Percentiles rank a stretch among this genome's conserved stretches.
Evolutionary conservation across 1,284 basidiomycete genomes (phyloP).

Genomic region (Cryptococcus deneoformans): DNA sequence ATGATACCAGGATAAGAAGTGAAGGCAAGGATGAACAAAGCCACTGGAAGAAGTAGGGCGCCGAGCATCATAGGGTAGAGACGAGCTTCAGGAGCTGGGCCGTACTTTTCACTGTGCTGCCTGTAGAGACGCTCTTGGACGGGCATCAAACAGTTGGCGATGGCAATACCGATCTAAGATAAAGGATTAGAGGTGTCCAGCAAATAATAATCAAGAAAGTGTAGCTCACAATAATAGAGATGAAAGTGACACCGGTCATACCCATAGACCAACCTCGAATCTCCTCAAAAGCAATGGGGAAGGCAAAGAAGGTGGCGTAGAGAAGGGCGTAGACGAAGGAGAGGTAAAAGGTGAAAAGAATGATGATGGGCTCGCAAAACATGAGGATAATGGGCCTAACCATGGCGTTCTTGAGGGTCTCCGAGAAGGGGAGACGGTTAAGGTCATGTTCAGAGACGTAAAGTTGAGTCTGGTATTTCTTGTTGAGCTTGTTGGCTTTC

Average conservation of each 20-base stretch:
- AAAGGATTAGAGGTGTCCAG: not conserved
- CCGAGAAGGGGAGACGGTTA: slow-evolving; percentile 28
- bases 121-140: slow-evolving; percentile 41
- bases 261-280: slow-evolving; percentile 46
- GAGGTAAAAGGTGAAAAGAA: slow-evolving; percentile 52
- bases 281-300: slow-evolving; percentile 46
- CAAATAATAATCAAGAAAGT: not conserved
- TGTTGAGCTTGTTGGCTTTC: slow-evolving; percentile 42
- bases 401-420: slow-evolving; percentile 45
- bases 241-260: slow-evolving; percentile 45
- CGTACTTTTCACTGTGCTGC: not conserved
- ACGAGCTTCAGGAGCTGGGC: slow-evolving; percentile 31
- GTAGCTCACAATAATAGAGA: slow-evolving; percentile 37
- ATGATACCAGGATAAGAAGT: slow-evolving; percentile 33
- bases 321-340: slow-evolving; percentile 52
- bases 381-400: slow-evolving; percentile 49
- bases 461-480: slow-evolving; percentile 43
- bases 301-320: slow-evolving; percentile 46
- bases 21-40: slow-evolving; percentile 50
- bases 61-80: slow-evolving; percentile 40
- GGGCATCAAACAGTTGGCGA: slow-evolving; percentile 34
- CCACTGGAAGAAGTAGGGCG: slow-evolving; percentile 38
- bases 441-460: slow-evolving; percentile 45
- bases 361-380: slow-evolving; percentile 49
- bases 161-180: slow-evolving; percentile 33